Percentiles rank a stretch among this genome's conserved stretches.
Evolutionary conservation across 768 basidiomycete species (phyloP).

Genomic region (Lactarius sanguifluus): DNA sequence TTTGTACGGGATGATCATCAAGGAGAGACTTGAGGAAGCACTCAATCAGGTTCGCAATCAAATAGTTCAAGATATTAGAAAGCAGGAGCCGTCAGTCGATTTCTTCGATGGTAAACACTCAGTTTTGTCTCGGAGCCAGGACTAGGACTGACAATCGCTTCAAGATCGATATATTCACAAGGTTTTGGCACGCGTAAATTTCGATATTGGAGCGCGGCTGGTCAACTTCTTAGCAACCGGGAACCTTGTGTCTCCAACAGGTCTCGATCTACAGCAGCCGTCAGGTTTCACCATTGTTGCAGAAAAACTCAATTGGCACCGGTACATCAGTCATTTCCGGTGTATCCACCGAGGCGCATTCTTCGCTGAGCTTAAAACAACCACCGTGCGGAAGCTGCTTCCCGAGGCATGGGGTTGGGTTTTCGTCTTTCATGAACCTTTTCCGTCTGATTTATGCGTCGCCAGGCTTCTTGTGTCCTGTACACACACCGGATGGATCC

Average conservation of each 20-base stretch:
- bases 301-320: slow-evolving; percentile 97
- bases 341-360: slow-evolving; percentile 99
- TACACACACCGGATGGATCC: slow-evolving; percentile 97
- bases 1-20: slow-evolving; percentile 96
- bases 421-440: slow-evolving; percentile 28
- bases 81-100: slow-evolving; percentile 72
- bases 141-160: slow-evolving; percentile 12
- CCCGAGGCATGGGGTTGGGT: slow-evolving; percentile 94
- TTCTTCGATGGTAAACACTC: slow-evolving; percentile 76
- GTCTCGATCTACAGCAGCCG: slow-evolving; percentile 95
- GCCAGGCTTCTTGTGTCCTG: slow-evolving; percentile 93
- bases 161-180: slow-evolving; percentile 81
- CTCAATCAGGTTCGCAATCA: slow-evolving; percentile 69
- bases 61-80: slow-evolving; percentile 72
- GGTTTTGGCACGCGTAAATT: slow-evolving; percentile 74
- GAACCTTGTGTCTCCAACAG: slow-evolving; percentile 90
- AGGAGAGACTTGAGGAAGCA: slow-evolving; percentile 92
- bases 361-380: slow-evolving; percentile 98
- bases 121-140: too few species aligned
- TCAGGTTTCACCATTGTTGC: slow-evolving; percentile 99
- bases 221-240: slow-evolving; percentile 97
- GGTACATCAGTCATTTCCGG: slow-evolving; percentile 97
- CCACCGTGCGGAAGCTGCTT: slow-evolving; percentile 91
- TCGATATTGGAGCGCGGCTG: slow-evolving; percentile 87
- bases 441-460: slow-evolving; percentile 20